Evolutionary conservation across 2,329 filamentous ascomycete species (phyloP), one percentile per base, ranked within the genome.

Genomic region (Didymella pinodella): DNA sequence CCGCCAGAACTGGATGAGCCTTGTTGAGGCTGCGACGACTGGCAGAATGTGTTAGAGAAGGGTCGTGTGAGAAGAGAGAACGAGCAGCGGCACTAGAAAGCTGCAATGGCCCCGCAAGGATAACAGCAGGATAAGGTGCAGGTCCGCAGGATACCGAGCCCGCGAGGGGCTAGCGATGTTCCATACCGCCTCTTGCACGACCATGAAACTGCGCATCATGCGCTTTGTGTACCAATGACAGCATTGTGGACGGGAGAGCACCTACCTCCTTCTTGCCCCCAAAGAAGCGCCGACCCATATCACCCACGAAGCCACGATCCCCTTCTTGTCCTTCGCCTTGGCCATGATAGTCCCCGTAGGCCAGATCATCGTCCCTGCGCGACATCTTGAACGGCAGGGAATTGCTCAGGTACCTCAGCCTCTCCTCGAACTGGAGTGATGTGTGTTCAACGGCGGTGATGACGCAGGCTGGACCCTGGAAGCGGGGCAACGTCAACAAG

Each of bases 331-430:
- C 64, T 66, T 70, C 65, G 58, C 75, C 62, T 68, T 70, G 68
- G 18, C 67, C 72, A 57, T 81, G 75, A 65, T 83, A 84, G 34
- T 83, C 80, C 61, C 84, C 84, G 69, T 86, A 86, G 54, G 84
- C 84, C 69, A 86, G 68, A 61, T 80, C 78, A 65, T 86, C 82
- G 63, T 86, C 81, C 59, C 68, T 65, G 63, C 68, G 61, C 49
- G 75, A 67, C 75, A 77, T 77, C 44, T 36, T 47, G 46, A 43
- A 47, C 5, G 34, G 46, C 31, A 50, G 40, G 14, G 38, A 40
- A 7, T 31, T 40, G 28, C n/a, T 26, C 16, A 48, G 32, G 11
- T 32, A 16, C 12, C n/a, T 31, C 26, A 48, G 31, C 50, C 32
- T 22, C 48, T 34, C 22, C 16, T 41, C 28, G 7, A 34, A 7